Base-by-base conservation (phyloP, 148 eudicot species). In the Arbutus unedo region DNA sequence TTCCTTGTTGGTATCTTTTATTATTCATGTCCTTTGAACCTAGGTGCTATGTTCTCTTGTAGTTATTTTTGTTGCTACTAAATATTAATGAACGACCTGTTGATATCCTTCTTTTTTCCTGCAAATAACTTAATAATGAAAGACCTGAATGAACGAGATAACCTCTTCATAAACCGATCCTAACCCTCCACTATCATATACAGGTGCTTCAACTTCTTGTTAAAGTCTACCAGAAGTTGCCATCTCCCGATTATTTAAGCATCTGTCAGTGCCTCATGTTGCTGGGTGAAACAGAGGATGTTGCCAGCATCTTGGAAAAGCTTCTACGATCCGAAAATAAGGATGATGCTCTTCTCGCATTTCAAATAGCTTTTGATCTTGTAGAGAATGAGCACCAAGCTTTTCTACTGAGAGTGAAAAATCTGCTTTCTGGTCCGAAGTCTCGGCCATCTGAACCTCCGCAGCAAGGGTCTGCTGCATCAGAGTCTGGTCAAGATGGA, bases 331-430 rank as follows among this genome's bases (percentile, higher is more conserved):
- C 95, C 3, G 97, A 91, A 81, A 90, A 87, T 68, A 84, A 86
- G 86, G 98, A 96, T 79, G 95, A 96, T 86, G 93, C 95, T 77
- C 88, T 94, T 72, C 90, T 94, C 84, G 92, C 98, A 53, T 93
- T 93, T 88, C 99, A 96, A 83, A 92, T 94, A 83, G 95, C 93
- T 81, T 96, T 96, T 87, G 97, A 96, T 85, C 98, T 96, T 70
- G 97, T 92, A n/a, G 99, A 93, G 86, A 96, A 96, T 89, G 99
- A 96, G 91, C 97, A 90, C 83, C 99, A 94, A 86, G 97, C 99
- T 62, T 96, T 96, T 87, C 91, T 96, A 43, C 85, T 94, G 89
- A 92, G 88, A 74, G 94, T 96, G 68, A 93, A 91, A 82, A 91
- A 93, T 85, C 90, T 79, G 77, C 93, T 94, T 78, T 84, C 97